Base-by-base conservation (phyloP, 2,329 filamentous ascomycete genomes). In the Helotiales sp. region DNA sequence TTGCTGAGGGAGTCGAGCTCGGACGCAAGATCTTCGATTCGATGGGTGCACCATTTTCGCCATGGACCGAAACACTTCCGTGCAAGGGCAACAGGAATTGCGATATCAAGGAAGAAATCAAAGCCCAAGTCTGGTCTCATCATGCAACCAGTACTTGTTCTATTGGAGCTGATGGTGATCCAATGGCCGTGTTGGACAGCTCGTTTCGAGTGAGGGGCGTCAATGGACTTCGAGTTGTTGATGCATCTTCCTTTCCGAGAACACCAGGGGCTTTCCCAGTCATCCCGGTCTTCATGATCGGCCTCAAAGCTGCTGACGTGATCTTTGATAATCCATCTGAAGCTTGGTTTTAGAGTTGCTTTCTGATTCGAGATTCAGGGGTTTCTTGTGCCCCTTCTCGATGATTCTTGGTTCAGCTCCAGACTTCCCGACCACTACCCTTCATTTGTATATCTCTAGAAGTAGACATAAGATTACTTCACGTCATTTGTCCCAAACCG, bases 291-390 rank as follows among this genome's bases (percentile, higher is more conserved):
- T 87, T 86, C 71, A 86, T 89, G 76, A 79, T 86, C 5, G 81
- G 81, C 0, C 86, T 89, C 79, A 90, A 89, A 80, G 87, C 87
- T 1, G 83, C 85, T 2, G 86, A 88, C 75, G 82, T 82, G 6
- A 88, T 50, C 6, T 52, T 17, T 11, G 49, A 17, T n/a, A 15
- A 52, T 30, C 49, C 49, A 2, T 28, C 6, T 30, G 49, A 28
- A 7, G 24, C 49, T 30, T 52, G 49, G 49, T 26, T 17, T 13
- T 52, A 52, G 17, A 30, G 7, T 45, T 45, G 6, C 6, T 5
- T 34, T 6, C 11, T 6, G 30, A 34, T 34, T 6, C 30, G n/a
- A n/a, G n/a, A n/a, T n/a, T n/a, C n/a, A n/a, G n/a, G n/a, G n/a
- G n/a, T n/a, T n/a, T n/a, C n/a, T n/a, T n/a, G n/a, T n/a, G n/a